phyloP scores from a whole-genome alignment of 2,329 filamentous ascomycete species.

The Ophiostoma ulmi region DNA sequence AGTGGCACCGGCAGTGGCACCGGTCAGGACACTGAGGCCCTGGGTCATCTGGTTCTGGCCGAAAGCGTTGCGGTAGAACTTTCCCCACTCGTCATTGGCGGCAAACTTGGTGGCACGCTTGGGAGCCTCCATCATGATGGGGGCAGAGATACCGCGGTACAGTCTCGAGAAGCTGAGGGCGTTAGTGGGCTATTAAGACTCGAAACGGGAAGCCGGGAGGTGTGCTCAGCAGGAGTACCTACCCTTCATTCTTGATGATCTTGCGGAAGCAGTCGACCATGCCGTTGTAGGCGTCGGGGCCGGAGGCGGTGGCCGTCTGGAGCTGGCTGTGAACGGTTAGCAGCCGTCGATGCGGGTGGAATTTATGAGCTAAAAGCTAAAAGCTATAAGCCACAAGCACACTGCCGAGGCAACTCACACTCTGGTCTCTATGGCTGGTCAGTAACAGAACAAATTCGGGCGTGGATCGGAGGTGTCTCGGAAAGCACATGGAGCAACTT shows the following conservation, averaged over 20 bases:
- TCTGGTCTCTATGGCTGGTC: conserved; percentile 26
- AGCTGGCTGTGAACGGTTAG: conserved; percentile 60
- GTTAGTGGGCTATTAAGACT: neutral
- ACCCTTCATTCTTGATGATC: conserved; percentile 95
- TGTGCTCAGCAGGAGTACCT: conserved; percentile 33
- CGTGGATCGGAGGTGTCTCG: neutral
- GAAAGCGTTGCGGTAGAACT: conserved; percentile 85
- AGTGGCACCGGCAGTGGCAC: conserved; percentile 89
- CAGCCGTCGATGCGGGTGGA: neutral
- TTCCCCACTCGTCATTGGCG: conserved; percentile 97
- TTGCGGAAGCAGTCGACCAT: conserved; percentile 98
- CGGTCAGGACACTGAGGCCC: conserved; percentile 83
- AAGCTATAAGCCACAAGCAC: conserved; percentile 18
- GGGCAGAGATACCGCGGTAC: conserved; percentile 91
- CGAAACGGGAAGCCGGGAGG: neutral
- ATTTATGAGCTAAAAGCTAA: too few relatives aligned
- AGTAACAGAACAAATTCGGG: neutral
- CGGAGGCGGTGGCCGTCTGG: conserved; percentile 67
- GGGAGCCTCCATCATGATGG: conserved; percentile 89
- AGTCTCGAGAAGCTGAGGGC: conserved; percentile 68
- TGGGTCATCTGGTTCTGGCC: conserved; percentile 85
- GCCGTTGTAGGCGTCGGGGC: conserved; percentile 85
- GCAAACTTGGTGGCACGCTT: conserved; percentile 76
- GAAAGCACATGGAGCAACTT: conserved; percentile 55
- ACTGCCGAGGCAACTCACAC: conserved; percentile 23